Conservation (phyloP, 139 green algal genomes). For the Chlorella sp. region DNA sequence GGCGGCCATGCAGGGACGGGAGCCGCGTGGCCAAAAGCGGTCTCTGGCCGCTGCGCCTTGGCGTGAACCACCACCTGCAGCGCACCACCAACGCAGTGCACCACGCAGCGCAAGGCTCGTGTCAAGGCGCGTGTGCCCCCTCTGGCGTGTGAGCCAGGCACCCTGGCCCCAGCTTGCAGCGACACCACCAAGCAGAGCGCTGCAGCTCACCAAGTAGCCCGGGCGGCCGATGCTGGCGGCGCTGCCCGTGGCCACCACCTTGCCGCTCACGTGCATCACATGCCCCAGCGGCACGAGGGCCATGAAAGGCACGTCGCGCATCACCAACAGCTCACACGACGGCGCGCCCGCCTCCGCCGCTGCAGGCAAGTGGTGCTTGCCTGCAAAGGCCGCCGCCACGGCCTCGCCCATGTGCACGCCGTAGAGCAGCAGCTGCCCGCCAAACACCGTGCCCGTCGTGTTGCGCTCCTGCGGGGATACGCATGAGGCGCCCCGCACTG, state of each 20-base stretch:
- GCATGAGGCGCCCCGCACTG: too few relatives aligned
- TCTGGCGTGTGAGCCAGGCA: too few relatives aligned
- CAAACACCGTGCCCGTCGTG: constrained; percentile 24
- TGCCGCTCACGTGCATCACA: not conserved
- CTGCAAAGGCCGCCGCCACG: not conserved
- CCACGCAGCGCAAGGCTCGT: too few relatives aligned
- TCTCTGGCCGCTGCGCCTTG: not conserved
- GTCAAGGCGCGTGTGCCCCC: too few relatives aligned
- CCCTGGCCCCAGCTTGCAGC: not conserved
- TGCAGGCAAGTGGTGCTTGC: too few relatives aligned
- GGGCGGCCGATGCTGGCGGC: not conserved
- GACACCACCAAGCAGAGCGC: too few relatives aligned
- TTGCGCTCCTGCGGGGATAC: constrained; percentile 17
- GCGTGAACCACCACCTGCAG: too few relatives aligned
- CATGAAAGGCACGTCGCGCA: not conserved
- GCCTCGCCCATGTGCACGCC: not conserved
- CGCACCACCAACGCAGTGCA: too few relatives aligned
- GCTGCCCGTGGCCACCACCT: not conserved
- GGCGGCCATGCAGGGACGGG: not conserved
- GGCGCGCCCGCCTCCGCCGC: too few relatives aligned
- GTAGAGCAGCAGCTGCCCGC: constrained; percentile 16
- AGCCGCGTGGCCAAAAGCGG: not conserved
- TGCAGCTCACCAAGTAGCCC: not conserved
- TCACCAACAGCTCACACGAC: not conserved
- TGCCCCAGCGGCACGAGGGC: not conserved